Percentiles rank a stretch among this genome's conserved stretches.
Conservation (phyloP, 495 filamentous ascomycete genomes). For the Penicillium turbatum region DNA sequence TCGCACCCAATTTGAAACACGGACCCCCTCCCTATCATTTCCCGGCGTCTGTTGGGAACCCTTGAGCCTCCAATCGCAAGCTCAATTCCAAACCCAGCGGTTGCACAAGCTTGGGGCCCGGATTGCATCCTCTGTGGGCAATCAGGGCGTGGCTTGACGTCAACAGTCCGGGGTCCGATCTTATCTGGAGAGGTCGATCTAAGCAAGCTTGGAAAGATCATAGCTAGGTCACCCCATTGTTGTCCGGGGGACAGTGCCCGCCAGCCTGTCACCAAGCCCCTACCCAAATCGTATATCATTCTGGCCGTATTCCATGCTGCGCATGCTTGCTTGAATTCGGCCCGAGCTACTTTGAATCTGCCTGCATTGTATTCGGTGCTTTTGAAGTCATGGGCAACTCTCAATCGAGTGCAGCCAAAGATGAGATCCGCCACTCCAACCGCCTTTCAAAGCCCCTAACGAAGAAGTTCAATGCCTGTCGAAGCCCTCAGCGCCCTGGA, state of each 20-base stretch:
- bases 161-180: conserved; percentile 21
- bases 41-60: conserved; percentile 15
- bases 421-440: conserved; percentile 36
- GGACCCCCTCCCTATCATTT: conserved; percentile 17
- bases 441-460: conserved; percentile 44
- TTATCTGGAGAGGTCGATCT: conserved; percentile 11
- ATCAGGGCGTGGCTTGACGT: conserved; percentile 28
- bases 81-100: conserved; percentile 19
- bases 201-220: neutral
- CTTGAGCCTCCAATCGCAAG: conserved; percentile 25
- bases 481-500: neutral
- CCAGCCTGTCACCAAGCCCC: conserved; percentile 4
- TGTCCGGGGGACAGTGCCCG: conserved; percentile 9
- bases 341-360: conserved; percentile 12
- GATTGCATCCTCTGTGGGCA: conserved; percentile 21
- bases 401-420: conserved; percentile 34
- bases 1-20: conserved; percentile 30
- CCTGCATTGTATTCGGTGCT: conserved; percentile 6
- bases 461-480: conserved; percentile 19
- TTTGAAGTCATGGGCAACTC: conserved; percentile 36
- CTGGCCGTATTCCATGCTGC: conserved; percentile 13
- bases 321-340: conserved; percentile 10
- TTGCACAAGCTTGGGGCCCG: conserved; percentile 22
- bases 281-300: conserved; percentile 18
- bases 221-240: conserved; percentile 11